Evolutionary conservation across 2,329 filamentous ascomycete species (phyloP).

Genomic region (Teratosphaeria epicoccoides): DNA sequence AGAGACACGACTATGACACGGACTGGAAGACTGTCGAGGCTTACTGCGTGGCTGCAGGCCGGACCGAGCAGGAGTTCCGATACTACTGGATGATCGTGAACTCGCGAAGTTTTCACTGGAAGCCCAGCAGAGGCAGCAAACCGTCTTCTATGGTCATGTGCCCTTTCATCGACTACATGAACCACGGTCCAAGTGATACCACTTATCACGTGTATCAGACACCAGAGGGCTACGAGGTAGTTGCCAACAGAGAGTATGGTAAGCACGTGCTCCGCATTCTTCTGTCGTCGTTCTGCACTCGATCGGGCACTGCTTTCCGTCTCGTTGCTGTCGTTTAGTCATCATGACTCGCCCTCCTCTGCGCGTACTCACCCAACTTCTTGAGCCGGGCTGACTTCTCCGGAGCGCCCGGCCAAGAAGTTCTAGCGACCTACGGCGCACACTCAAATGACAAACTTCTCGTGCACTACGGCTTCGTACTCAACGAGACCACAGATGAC

Average conservation of each 20-base stretch:
- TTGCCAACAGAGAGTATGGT: slow-evolving; percentile 41
- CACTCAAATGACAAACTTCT: slow-evolving; percentile 65
- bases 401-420: slow-evolving; percentile 42
- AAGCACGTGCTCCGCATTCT: slow-evolving; percentile 10
- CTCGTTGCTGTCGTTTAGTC: background rate
- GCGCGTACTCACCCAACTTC: background rate
- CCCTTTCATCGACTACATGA: slow-evolving; percentile 66
- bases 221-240: slow-evolving; percentile 44
- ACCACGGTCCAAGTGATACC: slow-evolving; percentile 35
- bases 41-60: slow-evolving; percentile 5
- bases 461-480: slow-evolving; percentile 50
- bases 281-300: no score
- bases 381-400: slow-evolving; percentile 1
- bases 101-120: slow-evolving; percentile 50
- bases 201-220: slow-evolving; percentile 45
- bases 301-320: no score
- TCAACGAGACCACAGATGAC: slow-evolving; percentile 27
- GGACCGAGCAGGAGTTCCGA: slow-evolving; percentile 33
- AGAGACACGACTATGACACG: slow-evolving; percentile 19
- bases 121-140: slow-evolving; percentile 31
- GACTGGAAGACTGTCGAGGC: slow-evolving; percentile 14
- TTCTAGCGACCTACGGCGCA: slow-evolving; percentile 58
- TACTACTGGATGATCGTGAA: slow-evolving; percentile 54
- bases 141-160: slow-evolving; percentile 57
- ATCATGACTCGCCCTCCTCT: background rate